Base-by-base conservation (phyloP, 2,329 filamentous ascomycete species). In the Teratosphaeriaceae sp. region DNA sequence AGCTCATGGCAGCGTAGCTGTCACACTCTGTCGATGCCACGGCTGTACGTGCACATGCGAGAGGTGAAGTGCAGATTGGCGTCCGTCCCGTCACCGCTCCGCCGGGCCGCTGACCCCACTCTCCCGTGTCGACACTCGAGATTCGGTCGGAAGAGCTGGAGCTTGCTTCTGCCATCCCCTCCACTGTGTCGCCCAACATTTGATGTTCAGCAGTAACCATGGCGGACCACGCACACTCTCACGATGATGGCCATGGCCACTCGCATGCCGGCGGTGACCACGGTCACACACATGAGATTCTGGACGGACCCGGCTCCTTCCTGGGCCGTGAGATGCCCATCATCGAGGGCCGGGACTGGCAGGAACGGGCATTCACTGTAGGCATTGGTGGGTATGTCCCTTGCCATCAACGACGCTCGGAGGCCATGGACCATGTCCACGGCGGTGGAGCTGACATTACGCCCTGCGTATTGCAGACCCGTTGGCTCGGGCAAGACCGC, bases 401-500 rank as follows among this genome's bases (percentile, higher is more conserved):
- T 31, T 11, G 29, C 11, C 29, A 8, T 31, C 8, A 31, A 16
- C n/a, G n/a, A n/a, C n/a, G n/a, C n/a, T 6, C 31, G 22, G 9
- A 8, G 29, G 24, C 24, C 8, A 27, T 20, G 16, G 5, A 35
- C 9, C n/a, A 3, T 31, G 18, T 12, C 15, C 33, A 15, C 2
- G 6, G 19, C 4, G n/a, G 27, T 11, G 6, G 6, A 23, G 16
- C 15, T 31, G 9, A 36, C 16, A 27, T 15, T 21, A n/a, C n/a
- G n/a, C n/a, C n/a, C n/a, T n/a, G n/a, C n/a, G n/a, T 19, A 20
- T 22, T 16, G 20, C 55, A 94, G 89, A 33, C 92, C 92, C 48
- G 92, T 98, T 42, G 92, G 92, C 51, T 96, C 89, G 19, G 92
- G 92, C 61, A 98, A 98, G 68, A 97, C 92, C 0, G 92, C 92